Conservation (phyloP, 1,284 basidiomycete species). For the Paramarasmius palmivorus region DNA sequence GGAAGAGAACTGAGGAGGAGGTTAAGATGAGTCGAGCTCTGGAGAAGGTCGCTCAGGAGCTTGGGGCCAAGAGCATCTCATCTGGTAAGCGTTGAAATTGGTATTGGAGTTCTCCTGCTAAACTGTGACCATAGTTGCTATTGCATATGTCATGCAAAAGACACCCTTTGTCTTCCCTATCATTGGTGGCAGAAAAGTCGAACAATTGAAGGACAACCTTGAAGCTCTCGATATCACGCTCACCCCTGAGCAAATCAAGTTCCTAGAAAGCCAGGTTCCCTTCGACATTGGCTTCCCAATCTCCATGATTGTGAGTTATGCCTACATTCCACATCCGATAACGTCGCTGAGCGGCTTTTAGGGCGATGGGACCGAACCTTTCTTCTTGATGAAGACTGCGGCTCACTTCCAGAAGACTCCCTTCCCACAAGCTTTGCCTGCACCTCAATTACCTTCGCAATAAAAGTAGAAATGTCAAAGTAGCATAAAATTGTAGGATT, state of each 20-base stretch:
- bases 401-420: constrained; percentile 5
- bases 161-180: constrained; percentile 43
- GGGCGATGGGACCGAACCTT: constrained; percentile 8
- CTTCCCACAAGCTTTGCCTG: constrained; percentile 2
- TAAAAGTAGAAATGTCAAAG: too few species aligned
- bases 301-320: constrained; percentile 9
- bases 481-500: too few species aligned
- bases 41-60: constrained; percentile 35
- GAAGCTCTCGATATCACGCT: constrained; percentile 40
- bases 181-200: constrained; percentile 42
- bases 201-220: constrained; percentile 42
- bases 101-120: not conserved
- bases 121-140: constrained; percentile 25
- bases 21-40: constrained; percentile 32
- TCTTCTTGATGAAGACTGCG: constrained; percentile 2
- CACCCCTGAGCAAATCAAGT: constrained; percentile 35
- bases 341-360: not conserved
- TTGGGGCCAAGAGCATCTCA: constrained; percentile 27
- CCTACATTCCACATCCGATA: not conserved
- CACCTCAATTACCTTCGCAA: not conserved
- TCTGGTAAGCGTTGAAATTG: constrained; percentile 19
- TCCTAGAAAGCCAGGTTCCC: constrained; percentile 33
- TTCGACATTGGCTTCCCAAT: constrained; percentile 40
- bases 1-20: constrained; percentile 33
- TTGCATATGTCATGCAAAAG: constrained; percentile 43